These are phyloP conservation scores for Tuctoria greenei DNA, from an alignment of 176 grass and related monocot species.

Conservation along the genomic window DNA sequence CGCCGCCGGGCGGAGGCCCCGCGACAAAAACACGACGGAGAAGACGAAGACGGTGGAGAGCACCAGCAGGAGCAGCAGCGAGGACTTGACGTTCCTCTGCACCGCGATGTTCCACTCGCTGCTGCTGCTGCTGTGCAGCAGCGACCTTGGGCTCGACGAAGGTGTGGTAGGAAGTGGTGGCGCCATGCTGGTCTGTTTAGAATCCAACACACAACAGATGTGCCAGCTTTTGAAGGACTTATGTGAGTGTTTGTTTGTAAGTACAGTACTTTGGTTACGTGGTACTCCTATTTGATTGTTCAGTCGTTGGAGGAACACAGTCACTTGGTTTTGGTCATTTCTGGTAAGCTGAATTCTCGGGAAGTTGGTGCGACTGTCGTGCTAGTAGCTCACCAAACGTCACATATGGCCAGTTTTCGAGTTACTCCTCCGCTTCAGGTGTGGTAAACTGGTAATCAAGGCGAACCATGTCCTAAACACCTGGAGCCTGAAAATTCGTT, in stretches of 20 bases:
- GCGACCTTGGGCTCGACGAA: conserved; percentile 28
- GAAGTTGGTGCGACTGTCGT: conserved; percentile 16
- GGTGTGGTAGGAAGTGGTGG: conserved; percentile 31
- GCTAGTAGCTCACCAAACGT: conserved; percentile 42
- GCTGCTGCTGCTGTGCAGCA: conserved; percentile 35
- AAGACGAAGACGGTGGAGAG: conserved; percentile 46
- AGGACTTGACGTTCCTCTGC: conserved; percentile 47
- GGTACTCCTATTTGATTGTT: not conserved
- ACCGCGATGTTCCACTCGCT: conserved; percentile 45
- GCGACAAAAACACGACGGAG: conserved; percentile 33
- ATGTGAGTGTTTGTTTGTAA: not conserved
- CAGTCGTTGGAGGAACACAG: conserved; percentile 4
- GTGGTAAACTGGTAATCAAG: too few species aligned
- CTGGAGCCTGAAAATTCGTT: too few species aligned
- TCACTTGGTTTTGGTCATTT: conserved; percentile 16
- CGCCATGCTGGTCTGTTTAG: conserved; percentile 21
- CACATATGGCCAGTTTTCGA: not conserved
- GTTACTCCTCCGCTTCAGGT: not conserved
- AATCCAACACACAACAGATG: not conserved
- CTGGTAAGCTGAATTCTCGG: conserved; percentile 27
- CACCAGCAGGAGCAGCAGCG: conserved; percentile 47
- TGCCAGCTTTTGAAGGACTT: conserved; percentile 21
- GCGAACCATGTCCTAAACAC: too few species aligned
- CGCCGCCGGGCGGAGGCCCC: not conserved
- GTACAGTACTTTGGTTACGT: not conserved